phyloP scores from a whole-genome alignment of 805 yeast genomes.

The Pichia paraexigua region DNA sequence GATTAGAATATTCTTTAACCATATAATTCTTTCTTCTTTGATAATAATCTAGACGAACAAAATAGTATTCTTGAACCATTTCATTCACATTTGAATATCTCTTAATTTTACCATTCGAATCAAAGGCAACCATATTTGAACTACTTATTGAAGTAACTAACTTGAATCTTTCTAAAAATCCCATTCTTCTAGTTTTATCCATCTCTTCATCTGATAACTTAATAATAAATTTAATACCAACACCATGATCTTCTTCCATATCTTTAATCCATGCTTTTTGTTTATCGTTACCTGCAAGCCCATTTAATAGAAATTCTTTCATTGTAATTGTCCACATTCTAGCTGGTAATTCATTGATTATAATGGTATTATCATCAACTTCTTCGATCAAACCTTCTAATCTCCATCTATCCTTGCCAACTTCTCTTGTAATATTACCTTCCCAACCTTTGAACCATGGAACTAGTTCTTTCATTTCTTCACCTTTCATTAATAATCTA shows the following conservation, averaged over 20 bases:
- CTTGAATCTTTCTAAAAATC: conserved; percentile 79
- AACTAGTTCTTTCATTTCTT: conserved; percentile 60
- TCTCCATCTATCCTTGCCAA: conserved; percentile 60
- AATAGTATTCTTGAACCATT: conserved; percentile 77
- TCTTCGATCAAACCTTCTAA: conserved; percentile 78
- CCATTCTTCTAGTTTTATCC: conserved; percentile 66
- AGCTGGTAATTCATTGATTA: conserved; percentile 88
- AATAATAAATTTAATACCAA: conserved; percentile 70
- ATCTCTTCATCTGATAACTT: conserved; percentile 73
- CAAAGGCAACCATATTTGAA: conserved; percentile 93
- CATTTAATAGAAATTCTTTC: conserved; percentile 75
- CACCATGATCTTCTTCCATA: conserved; percentile 88
- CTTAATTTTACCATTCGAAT: conserved; percentile 78
- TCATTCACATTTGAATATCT: conserved; percentile 70
- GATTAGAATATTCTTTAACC: conserved; percentile 61
- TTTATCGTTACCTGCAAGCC: conserved; percentile 70
- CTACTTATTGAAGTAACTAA: conserved; percentile 59
- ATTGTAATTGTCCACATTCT: conserved; percentile 87
- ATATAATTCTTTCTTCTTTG: conserved; percentile 83
- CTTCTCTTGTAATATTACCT: conserved; percentile 58
- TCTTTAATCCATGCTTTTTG: conserved; percentile 82
- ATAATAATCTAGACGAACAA: conserved; percentile 79
- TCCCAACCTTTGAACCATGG: conserved; percentile 98
- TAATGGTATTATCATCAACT: conserved; percentile 69
- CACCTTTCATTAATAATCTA: conserved; percentile 62